These are phyloP conservation scores for Herpetomonas samuelpessoai DNA, from an alignment of 208 protist genomes.

Conservation along the genomic window DNA sequence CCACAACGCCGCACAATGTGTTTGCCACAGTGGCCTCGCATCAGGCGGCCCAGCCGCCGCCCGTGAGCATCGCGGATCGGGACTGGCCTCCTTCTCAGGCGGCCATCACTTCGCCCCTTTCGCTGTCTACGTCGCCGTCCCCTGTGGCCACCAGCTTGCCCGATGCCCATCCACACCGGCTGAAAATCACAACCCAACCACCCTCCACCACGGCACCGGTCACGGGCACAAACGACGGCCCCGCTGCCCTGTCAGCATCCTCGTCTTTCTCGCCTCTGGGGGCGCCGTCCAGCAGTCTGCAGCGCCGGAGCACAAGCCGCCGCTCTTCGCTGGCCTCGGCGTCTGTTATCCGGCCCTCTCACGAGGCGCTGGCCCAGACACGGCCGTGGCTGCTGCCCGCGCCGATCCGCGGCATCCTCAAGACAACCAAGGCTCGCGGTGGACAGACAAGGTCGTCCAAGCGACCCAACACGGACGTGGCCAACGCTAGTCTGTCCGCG, in stretches of 20 bases:
- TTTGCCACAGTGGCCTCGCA: too few species aligned
- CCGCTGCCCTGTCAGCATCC: background rate
- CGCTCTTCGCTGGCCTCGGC: background rate
- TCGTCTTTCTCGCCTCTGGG: too few species aligned
- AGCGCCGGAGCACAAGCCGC: background rate
- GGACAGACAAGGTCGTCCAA: background rate
- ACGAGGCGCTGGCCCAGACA: background rate
- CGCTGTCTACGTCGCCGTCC: too few species aligned
- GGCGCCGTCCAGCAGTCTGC: too few species aligned
- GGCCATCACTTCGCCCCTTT: too few species aligned
- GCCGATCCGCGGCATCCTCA: slow-evolving; percentile 21
- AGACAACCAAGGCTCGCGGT: background rate
- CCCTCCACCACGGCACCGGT: background rate
- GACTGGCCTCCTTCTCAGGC: too few species aligned
- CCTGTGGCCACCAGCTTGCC: too few species aligned
- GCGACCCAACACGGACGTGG: background rate
- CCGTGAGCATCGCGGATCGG: too few species aligned
- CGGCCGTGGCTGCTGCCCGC: slow-evolving; percentile 12
- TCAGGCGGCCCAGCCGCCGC: too few species aligned
- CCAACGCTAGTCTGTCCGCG: background rate
- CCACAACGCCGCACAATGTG: too few species aligned
- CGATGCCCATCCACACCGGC: too few species aligned
- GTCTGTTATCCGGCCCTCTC: background rate
- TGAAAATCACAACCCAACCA: too few species aligned
- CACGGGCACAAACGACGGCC: background rate